These are phyloP conservation scores for Aspergillus melleus DNA, from an alignment of 2,329 filamentous ascomycete species.

Conservation along the genomic window DNA sequence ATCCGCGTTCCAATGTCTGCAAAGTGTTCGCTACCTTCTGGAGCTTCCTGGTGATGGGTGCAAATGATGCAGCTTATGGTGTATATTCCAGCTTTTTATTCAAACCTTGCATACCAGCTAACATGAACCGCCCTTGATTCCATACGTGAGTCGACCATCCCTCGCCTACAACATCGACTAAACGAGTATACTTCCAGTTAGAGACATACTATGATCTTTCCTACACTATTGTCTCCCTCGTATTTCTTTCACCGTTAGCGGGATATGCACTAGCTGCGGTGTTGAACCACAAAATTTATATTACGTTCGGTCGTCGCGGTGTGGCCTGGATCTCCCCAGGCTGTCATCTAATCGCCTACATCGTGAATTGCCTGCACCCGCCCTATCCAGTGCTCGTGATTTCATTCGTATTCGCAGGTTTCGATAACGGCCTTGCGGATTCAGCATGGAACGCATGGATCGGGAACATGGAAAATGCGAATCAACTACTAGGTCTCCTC, in stretches of 20 bases:
- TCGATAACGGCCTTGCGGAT: constrained; percentile 47
- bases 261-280: constrained; percentile 50
- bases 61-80: constrained; percentile 60
- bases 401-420: constrained; percentile 42
- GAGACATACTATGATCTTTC: constrained; percentile 49
- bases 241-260: constrained; percentile 50
- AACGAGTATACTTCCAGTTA: constrained; percentile 31
- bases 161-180: background rate
- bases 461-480: constrained; percentile 71
- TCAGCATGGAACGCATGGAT: constrained; percentile 63
- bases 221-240: constrained; percentile 51
- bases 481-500: constrained; percentile 71
- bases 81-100: constrained; percentile 37
- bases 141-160: constrained; percentile 47
- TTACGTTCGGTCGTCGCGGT: constrained; percentile 63
- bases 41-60: constrained; percentile 59
- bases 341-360: constrained; percentile 43
- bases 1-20: constrained; percentile 50
- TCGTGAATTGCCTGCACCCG: constrained; percentile 39
- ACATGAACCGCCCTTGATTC: constrained; percentile 42
- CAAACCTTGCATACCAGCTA: background rate
- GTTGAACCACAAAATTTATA: constrained; percentile 47
- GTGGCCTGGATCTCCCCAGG: constrained; percentile 65
- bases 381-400: constrained; percentile 45
- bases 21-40: constrained; percentile 57